Evolutionary conservation across 2,329 filamentous ascomycete species (phyloP), one percentile per base, ranked within the genome.

Genomic region (Curvularia hawaiiensis): DNA sequence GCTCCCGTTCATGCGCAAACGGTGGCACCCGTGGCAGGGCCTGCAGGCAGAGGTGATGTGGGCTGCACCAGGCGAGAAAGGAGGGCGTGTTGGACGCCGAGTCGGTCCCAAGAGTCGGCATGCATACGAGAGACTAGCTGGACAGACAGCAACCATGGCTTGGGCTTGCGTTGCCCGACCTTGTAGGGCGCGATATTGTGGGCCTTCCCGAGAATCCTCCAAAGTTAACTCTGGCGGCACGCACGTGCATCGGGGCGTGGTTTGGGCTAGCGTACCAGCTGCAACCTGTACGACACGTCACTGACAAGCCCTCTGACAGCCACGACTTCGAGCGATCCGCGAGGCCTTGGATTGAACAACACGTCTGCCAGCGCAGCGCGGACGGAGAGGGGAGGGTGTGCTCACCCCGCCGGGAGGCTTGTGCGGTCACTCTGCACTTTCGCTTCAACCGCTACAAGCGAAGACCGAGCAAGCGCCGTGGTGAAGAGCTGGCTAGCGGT

Each of bases 311-410:
- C 57, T 59, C 26, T 56, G 35, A 56, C 52, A 60, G 63, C 64
- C 64, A 66, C 62, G 58, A 60, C 60, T 59, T 52, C 48, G 59
- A 33, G 54, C 54, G 45, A 58, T 58, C 59, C 47, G 55, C 59
- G 54, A 51, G 46, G 58, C 38, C 48, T 61, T 67, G 56, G 41
- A 60, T 62, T 40, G 65, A 69, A 69, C 65, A 69, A 64, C 66
- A 68, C 66, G 54, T 58, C 50, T 69, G 66, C 66, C 65, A 68
- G 59, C 65, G 65, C 66, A 69, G 61, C 64, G 63, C 40, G 38
- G 64, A 50, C 43, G 56, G 52, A 61, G 52, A 38, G 60, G 59
- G 56, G 60, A 66, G 60, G 63, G 60, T 62, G 54, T 58, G 57
- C 45, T 55, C 55, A 54, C 59, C 60, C 62, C 64, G 66, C 63